Conservation (phyloP, 1,284 basidiomycete species). For the Microbotryum violaceum region DNA sequence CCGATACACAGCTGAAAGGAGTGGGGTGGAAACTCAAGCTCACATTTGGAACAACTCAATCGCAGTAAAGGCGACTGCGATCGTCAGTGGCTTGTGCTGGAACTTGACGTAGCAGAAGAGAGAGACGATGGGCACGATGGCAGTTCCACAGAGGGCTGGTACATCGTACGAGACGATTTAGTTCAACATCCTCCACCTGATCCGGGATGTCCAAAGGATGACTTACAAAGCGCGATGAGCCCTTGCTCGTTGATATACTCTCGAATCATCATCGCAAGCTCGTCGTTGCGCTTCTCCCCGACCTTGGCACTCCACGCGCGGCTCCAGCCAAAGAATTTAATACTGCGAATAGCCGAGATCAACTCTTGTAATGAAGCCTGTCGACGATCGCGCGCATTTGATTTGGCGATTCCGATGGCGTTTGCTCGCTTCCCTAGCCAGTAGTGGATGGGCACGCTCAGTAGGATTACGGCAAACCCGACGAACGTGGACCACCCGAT, state of each 20-base stretch:
- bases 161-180: conserved; percentile 1
- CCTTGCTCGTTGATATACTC: too few species aligned
- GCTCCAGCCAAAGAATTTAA: conserved; percentile 31
- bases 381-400: conserved; percentile 13
- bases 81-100: conserved; percentile 22
- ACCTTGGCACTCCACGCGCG: conserved; percentile 27
- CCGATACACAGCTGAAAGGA: conserved; percentile 9
- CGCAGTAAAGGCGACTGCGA: conserved; percentile 31
- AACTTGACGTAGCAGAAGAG: conserved; percentile 26
- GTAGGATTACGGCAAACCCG: conserved; percentile 62
- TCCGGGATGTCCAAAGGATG: too few species aligned
- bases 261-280: conserved; percentile 33
- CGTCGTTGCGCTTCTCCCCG: conserved; percentile 29
- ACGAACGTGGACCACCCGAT: conserved; percentile 77
- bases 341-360: conserved; percentile 16
- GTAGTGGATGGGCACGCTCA: conserved; percentile 35
- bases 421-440: conserved; percentile 7
- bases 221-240: too few species aligned
- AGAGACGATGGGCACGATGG: conserved; percentile 23
- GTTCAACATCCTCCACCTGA: too few species aligned
- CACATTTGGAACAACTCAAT: conserved; percentile 26
- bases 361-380: conserved; percentile 25
- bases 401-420: not conserved
- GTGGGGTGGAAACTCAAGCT: not conserved
- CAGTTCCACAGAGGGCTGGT: too few species aligned